Percentiles rank a stretch among this genome's conserved stretches.
These are phyloP conservation scores for Capsella bursapastoris DNA, from an alignment of 345 rosid species.

Conservation along the genomic window DNA sequence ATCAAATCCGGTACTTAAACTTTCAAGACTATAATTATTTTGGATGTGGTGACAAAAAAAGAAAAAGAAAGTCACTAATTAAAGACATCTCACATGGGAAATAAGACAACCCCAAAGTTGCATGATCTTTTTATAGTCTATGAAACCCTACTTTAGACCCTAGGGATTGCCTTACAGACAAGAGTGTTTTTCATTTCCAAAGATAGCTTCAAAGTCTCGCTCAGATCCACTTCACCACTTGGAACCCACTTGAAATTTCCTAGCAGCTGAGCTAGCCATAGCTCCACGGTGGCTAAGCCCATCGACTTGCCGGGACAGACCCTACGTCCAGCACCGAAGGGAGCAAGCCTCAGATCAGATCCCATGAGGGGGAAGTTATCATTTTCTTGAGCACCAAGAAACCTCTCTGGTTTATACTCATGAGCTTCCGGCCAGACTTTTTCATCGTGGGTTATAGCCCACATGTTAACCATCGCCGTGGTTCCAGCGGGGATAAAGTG, in stretches of 20 bases:
- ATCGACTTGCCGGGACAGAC: conserved; percentile 71
- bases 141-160: conserved; percentile 27
- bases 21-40: background rate
- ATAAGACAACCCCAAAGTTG: conserved; percentile 15
- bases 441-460: conserved; percentile 79
- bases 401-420: conserved; percentile 43
- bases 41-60: conserved; percentile 9
- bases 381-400: conserved; percentile 33
- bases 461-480: conserved; percentile 94
- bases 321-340: conserved; percentile 74
- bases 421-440: conserved; percentile 40
- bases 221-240: conserved; percentile 49
- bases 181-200: conserved; percentile 64
- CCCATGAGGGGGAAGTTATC: conserved; percentile 56
- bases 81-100: conserved; percentile 1
- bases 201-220: conserved; percentile 61
- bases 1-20: background rate
- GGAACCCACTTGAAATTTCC: conserved; percentile 40
- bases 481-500: conserved; percentile 73
- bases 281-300: conserved; percentile 57
- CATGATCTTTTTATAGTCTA: background rate
- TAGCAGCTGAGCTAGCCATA: conserved; percentile 46
- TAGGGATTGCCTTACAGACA: conserved; percentile 43
- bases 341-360: conserved; percentile 68
- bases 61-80: background rate